Evolutionary conservation across 768 basidiomycete species (phyloP), one percentile per base, ranked within the genome.

Genomic region (Hygrophoropsis aurantiaca): DNA sequence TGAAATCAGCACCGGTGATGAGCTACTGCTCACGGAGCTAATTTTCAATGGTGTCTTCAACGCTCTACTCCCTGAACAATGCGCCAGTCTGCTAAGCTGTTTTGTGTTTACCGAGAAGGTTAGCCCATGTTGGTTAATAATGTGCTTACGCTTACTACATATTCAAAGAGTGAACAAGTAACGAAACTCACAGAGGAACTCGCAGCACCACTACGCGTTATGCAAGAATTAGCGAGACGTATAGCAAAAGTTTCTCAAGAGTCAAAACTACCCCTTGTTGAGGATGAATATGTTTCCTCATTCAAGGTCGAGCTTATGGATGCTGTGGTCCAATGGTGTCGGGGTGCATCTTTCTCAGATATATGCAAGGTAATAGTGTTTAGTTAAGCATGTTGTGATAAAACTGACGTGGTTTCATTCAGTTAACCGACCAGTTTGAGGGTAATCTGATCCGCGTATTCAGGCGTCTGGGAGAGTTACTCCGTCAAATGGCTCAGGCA

Each of bases 261-360:
- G 67, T 90, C 87, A 18, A 97, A 97, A 64, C 74, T 99, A 3
- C 69, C 85, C 1, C 65, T 98, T 38, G 84, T 89, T 44, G 95
- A 98, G 66, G 88, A 97, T 48, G 92, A 95, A 52, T 99, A 99
- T 64, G 91, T 99, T 2, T 77, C 85, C 44, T 92, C 89, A 10
- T 99, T 99, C 83, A 98, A 97, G 69, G 91, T 97, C 16, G 95
- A 97, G 60, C 82, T 99, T 41, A 99, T 98, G 94, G 97, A 98
- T 54, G 91, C 90, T 1, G 97, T 98, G 9, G 78, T 93, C 27
- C 89, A 93, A 51, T 99, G 97, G 97, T 98, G 95, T 71, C 84
- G 91, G n/a, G 97, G 97, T 4, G 90, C 94, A 13, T 91, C 90
- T 21, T 99, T 99, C 69, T 75, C 88, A 1, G 95, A 99, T 20